Base-by-base conservation (phyloP, 306 rosid genomes). In the Begonia peltatifolia region DNA sequence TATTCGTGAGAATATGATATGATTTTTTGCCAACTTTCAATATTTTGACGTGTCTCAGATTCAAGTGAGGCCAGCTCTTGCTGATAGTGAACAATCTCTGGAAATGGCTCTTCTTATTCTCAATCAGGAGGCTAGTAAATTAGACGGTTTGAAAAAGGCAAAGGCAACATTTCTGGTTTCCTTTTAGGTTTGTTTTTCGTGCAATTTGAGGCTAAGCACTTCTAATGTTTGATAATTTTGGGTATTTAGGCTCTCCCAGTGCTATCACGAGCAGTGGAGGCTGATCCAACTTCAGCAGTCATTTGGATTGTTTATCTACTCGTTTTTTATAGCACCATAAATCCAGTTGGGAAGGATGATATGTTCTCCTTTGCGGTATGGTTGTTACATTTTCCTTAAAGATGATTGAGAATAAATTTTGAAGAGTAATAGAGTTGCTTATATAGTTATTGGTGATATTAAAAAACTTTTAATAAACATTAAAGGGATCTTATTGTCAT, bases 281-380 rank as follows among this genome's bases (percentile, higher is more conserved):
- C 65, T 41, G 79, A 82, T 74, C 79, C 94, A 67, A 68, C 70
- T 52, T 80, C 92, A 41, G 68, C 58, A 50, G 50, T 69, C 74
- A 68, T 78, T 66, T 90, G 95, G 97, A 68, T 75, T 53, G 71
- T 85, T 55, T 85, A 82, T 79, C 83, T 85, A 41, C 82, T 85
- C 56, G 65, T 85, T 66, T 90, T 73, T 83, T 68, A 76, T 61
- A 79, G 94, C 77, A 72, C 66, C 66, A 52, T 73, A 57, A 77
- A 73, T 67, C 64, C 82, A 57, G 52, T 67, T 57, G 92, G 72
- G 79, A 71, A 70, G 80, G 95, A 90, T 77, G 97, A 90, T 79
- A 83, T 85, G 82, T 80, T 82, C 70, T 70, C 79, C 58, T 69
- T 55, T 78, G 94, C 90, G 97, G 97, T 90, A 85, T 66, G 93